Evolutionary conservation across 345 rosid species (phyloP), one percentile per base, ranked within the genome.

Genomic region (Citrus trifoliata): DNA sequence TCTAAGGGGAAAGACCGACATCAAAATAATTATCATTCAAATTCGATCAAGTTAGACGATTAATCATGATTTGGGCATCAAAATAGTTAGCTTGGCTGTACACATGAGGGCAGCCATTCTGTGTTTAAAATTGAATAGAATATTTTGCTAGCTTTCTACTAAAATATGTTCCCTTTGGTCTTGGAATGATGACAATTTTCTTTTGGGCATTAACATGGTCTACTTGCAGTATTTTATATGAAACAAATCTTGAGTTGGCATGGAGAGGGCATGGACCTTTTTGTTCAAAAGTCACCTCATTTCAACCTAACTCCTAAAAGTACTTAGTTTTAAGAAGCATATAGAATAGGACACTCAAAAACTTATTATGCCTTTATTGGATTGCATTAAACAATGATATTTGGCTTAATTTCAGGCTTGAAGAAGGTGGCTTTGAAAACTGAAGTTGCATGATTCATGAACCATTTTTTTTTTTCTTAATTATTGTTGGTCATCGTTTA

Each of bases 131-230:
- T 13, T 3, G 3, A 46, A 67, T 30, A 42, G 33, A 21, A 38
- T 79, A 33, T 4, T 78, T 33, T 55, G 27, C 16, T 70, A 22
- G 40, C 51, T 56, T 70, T 51, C 68, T 67, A 30, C n/a, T 38
- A 28, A 46, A 75, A 70, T 73, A 74, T 81, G 84, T 78, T 66
- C 82, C 79, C 81, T 5, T 10, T 65, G 68, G 82, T 35, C 28
- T 80, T 28, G 78, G 78, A 62, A 82, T 73, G 35, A 67, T 60
- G 16, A 19, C 59, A 38, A 33, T 62, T 46, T 33, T 65, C 22
- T 64, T 13, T 64, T 51, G 56, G 75, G 27, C 70, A 70, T 24
- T 70, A 86, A 88, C 88, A 21, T 88, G 89, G 85, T 67, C 89
- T 38, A 77, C 87, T 83, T 82, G 80, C 35, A 60, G 4, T 60